These are phyloP conservation scores for Coniferiporia weirii DNA, from an alignment of 1,284 basidiomycete genomes.

Conservation along the genomic window DNA sequence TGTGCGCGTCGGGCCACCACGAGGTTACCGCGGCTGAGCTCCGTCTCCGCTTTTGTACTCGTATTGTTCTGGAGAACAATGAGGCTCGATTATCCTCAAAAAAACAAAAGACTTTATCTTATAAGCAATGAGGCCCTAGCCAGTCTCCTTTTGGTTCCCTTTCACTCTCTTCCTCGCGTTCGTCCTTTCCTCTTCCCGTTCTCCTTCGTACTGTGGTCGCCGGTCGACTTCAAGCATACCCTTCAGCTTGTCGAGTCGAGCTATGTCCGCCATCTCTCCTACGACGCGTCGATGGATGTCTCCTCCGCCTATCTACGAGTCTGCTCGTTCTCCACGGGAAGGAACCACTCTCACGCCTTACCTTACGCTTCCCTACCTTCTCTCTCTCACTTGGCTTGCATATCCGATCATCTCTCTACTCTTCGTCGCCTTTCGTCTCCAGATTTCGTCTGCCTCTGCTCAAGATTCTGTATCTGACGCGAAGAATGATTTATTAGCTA, in stretches of 20 bases:
- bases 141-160: background rate
- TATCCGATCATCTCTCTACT: slow-evolving; percentile 82
- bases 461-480: slow-evolving; percentile 64
- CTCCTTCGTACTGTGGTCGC: slow-evolving; percentile 33
- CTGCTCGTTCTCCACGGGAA: slow-evolving; percentile 35
- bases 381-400: slow-evolving; percentile 81
- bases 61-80: slow-evolving; percentile 2
- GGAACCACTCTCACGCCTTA: slow-evolving; percentile 68
- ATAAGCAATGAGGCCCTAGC: slow-evolving; percentile 10
- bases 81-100: background rate
- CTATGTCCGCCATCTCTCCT: slow-evolving; percentile 30
- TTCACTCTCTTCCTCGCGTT: slow-evolving; percentile 4
- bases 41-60: background rate
- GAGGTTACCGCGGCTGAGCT: background rate
- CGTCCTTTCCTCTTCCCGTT: slow-evolving; percentile 1
- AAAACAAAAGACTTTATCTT: background rate
- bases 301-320: slow-evolving; percentile 51
- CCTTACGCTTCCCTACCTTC: slow-evolving; percentile 74
- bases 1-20: too few relatives aligned
- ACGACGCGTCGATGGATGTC: slow-evolving; percentile 35
- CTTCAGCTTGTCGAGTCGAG: slow-evolving; percentile 22
- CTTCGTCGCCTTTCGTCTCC: slow-evolving; percentile 80
- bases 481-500: slow-evolving; percentile 67
- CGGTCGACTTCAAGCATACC: slow-evolving; percentile 35
- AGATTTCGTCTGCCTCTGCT: slow-evolving; percentile 65